These are phyloP conservation scores for Mucor piriformis DNA, from an alignment of 371 early-diverging fungal species.

Conservation along the genomic window DNA sequence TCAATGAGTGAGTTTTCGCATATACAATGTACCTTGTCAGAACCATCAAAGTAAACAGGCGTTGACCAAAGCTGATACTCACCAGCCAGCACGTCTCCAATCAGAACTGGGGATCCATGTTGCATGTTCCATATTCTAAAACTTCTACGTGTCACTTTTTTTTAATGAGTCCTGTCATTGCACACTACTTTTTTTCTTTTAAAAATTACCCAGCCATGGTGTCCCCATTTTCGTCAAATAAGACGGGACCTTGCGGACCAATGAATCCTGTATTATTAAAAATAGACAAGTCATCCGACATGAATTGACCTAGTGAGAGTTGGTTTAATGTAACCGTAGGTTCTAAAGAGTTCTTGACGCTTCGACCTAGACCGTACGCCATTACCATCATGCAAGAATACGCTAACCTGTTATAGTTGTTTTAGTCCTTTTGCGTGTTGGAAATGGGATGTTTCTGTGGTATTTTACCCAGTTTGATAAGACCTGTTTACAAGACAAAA, in stretches of 20 bases:
- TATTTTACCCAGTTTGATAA: conserved; percentile 7
- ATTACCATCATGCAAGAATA: conserved; percentile 60
- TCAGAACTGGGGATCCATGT: conserved; percentile 32
- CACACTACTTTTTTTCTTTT: too few relatives aligned
- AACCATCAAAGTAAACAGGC: conserved; percentile 56
- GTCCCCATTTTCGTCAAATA: conserved; percentile 60
- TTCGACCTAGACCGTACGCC: conserved; percentile 50
- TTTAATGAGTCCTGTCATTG: too few relatives aligned
- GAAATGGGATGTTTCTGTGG: too few relatives aligned
- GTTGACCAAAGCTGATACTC: conserved; percentile 33
- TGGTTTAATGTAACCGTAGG: conserved; percentile 16
- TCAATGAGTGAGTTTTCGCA: too few relatives aligned
- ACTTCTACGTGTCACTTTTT: conserved; percentile 46
- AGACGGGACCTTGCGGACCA: conserved; percentile 59
- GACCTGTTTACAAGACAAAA: not conserved
- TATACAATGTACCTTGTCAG: conserved; percentile 39
- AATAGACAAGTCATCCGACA: conserved; percentile 9
- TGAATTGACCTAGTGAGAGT: conserved; percentile 31
- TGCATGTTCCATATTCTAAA: conserved; percentile 55
- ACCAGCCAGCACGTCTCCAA: conserved; percentile 34
- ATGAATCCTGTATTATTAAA: conserved; percentile 44
- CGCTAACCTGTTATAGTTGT: conserved; percentile 46
- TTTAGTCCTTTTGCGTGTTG: not conserved
- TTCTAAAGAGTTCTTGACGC: conserved; percentile 29
- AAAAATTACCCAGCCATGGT: conserved; percentile 37